These are phyloP conservation scores for Hygrocybe coccinea DNA, from an alignment of 768 basidiomycete species.

Conservation along the genomic window DNA sequence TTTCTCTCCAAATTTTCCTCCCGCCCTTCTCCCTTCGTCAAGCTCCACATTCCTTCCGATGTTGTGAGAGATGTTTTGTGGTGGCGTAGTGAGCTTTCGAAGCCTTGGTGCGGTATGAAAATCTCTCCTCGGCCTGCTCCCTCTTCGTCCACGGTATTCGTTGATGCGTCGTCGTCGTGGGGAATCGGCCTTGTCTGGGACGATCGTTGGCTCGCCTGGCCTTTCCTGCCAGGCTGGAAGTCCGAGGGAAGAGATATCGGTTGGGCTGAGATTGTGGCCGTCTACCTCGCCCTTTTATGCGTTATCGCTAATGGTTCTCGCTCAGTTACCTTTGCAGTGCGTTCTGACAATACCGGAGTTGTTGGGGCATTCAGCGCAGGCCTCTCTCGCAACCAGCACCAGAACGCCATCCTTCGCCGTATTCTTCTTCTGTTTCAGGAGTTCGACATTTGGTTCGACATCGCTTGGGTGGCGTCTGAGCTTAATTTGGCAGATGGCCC, in stretches of 20 bases:
- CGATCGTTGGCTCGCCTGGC: slow-evolving; percentile 23
- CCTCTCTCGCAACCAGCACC: slow-evolving; percentile 24
- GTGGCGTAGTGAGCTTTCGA: slow-evolving; percentile 20
- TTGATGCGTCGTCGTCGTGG: slow-evolving; percentile 21
- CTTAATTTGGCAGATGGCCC: slow-evolving; percentile 20
- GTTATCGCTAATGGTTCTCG: slow-evolving; percentile 7
- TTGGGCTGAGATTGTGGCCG: slow-evolving; percentile 28
- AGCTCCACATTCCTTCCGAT: slow-evolving; percentile 13
- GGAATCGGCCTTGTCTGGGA: slow-evolving; percentile 25
- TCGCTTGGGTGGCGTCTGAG: slow-evolving; percentile 22
- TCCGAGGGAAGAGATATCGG: slow-evolving; percentile 23
- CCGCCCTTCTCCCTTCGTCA: neutral
- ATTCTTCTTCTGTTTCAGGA: slow-evolving; percentile 22
- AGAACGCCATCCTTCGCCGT: slow-evolving; percentile 25
- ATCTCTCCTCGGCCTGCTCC: slow-evolving; percentile 3
- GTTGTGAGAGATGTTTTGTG: slow-evolving; percentile 26
- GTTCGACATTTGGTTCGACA: slow-evolving; percentile 25
- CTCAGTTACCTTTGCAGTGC: slow-evolving; percentile 18
- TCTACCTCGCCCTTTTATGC: slow-evolving; percentile 20
- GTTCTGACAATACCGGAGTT: slow-evolving; percentile 30
- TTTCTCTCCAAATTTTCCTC: slow-evolving; percentile 12
- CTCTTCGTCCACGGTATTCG: slow-evolving; percentile 14
- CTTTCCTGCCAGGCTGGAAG: slow-evolving; percentile 16
- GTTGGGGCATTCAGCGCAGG: slow-evolving; percentile 26
- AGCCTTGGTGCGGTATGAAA: neutral